phyloP scores from a whole-genome alignment of 495 filamentous ascomycete species.

The Talaromyces ruber region DNA sequence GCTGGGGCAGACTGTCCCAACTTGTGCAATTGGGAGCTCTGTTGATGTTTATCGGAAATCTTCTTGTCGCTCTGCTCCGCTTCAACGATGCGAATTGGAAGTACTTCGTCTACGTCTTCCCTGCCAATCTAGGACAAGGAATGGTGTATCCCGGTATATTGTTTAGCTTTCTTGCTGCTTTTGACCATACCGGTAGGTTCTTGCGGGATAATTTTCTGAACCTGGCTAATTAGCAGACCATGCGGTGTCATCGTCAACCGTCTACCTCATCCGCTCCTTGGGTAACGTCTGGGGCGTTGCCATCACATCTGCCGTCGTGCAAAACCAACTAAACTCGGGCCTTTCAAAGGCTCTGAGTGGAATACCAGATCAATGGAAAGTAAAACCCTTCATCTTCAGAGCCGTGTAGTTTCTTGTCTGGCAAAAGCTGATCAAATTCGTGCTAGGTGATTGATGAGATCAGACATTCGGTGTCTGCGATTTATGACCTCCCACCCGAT shows the following conservation, averaged over 20 bases:
- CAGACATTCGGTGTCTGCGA: constrained; percentile 49
- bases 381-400: constrained; percentile 34
- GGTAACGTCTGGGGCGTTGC: constrained; percentile 59
- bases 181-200: constrained; percentile 49
- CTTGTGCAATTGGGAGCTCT: constrained; percentile 47
- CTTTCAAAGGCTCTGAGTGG: constrained; percentile 49
- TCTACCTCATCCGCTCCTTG: constrained; percentile 55
- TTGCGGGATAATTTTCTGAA: not conserved
- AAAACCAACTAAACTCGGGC: constrained; percentile 51
- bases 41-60: constrained; percentile 53
- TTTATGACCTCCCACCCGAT: constrained; percentile 45
- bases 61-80: constrained; percentile 41
- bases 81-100: constrained; percentile 56
- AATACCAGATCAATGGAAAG: constrained; percentile 59
- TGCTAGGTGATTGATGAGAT: constrained; percentile 51
- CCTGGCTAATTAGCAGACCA: constrained; percentile 37
- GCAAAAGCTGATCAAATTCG: constrained; percentile 10
- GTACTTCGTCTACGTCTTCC: constrained; percentile 54
- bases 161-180: constrained; percentile 55
- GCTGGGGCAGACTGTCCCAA: constrained; percentile 48
- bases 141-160: constrained; percentile 56
- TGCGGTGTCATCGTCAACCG: constrained; percentile 54
- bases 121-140: constrained; percentile 55
- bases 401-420: not conserved
- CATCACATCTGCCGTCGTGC: constrained; percentile 52